phyloP scores from a whole-genome alignment of 129 eudicot genomes.

The Flaveria bidentis region DNA sequence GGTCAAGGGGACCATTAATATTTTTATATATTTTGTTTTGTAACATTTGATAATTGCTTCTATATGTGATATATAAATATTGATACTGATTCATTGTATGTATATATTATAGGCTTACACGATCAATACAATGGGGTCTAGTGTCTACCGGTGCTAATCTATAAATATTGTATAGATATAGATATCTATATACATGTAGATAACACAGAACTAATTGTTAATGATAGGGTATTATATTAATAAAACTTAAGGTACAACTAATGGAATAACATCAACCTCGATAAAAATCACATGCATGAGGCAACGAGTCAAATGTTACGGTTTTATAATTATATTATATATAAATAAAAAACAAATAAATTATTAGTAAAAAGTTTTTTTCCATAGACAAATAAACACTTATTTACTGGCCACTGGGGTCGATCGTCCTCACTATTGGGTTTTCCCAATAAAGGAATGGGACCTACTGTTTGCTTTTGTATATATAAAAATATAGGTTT shows the following conservation, averaged over 20 bases:
- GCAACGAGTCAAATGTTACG: conserved; percentile 43
- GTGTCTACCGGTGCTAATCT: too few relatives aligned
- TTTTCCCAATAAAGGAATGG: conserved; percentile 28
- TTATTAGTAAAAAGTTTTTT: conserved; percentile 19
- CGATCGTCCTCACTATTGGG: conserved; percentile 40
- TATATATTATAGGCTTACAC: too few relatives aligned
- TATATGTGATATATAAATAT: too few relatives aligned
- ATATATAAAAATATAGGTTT: background rate
- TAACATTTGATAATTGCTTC: background rate
- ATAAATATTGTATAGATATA: background rate
- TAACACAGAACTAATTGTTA: background rate
- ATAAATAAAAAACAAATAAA: background rate
- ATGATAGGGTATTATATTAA: background rate
- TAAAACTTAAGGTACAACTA: conserved; percentile 28
- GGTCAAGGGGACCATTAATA: too few relatives aligned
- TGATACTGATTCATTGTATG: too few relatives aligned
- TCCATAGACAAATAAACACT: conserved; percentile 33
- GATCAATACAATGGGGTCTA: too few relatives aligned
- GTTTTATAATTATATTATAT: conserved; percentile 8
- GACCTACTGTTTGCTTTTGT: conserved; percentile 23
- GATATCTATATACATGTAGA: too few relatives aligned
- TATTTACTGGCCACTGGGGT: conserved; percentile 31
- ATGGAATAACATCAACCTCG: conserved; percentile 47
- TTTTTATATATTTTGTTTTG: too few relatives aligned
- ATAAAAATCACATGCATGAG: conserved; percentile 43